A percentile compares a stretch with the other conserved stretches of the same genome.
These are phyloP conservation scores for Drosera capensis DNA, from an alignment of 148 eudicot genomes.

Conservation along the genomic window DNA sequence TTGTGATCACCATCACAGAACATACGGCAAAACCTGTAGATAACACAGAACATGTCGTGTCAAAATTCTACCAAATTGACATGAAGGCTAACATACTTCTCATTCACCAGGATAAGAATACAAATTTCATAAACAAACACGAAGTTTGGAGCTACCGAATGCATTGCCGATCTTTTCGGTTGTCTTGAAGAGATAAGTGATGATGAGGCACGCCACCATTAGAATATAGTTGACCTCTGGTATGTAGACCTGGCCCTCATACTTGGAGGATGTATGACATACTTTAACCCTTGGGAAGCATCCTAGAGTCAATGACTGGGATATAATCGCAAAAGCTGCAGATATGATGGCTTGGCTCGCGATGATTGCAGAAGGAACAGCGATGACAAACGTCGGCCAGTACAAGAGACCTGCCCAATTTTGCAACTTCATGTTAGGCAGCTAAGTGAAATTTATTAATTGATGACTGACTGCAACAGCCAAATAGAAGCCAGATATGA, in stretches of 20 bases:
- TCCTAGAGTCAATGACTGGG: constrained; percentile 48
- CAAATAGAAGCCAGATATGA: constrained; percentile 17
- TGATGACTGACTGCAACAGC: neutral
- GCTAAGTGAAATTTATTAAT: neutral
- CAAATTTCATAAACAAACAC: too few relatives aligned
- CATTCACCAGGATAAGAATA: too few relatives aligned
- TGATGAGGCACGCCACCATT: constrained; percentile 47
- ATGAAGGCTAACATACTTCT: neutral
- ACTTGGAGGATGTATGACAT: constrained; percentile 53
- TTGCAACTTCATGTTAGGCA: neutral
- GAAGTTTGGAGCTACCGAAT: constrained; percentile 39
- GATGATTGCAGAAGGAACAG: constrained; percentile 57
- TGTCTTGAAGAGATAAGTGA: constrained; percentile 41
- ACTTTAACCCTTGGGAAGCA: constrained; percentile 68
- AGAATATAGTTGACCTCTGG: constrained; percentile 64
- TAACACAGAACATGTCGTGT: neutral
- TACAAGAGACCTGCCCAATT: constrained; percentile 30
- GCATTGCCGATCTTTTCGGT: constrained; percentile 63
- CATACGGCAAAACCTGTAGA: constrained; percentile 37
- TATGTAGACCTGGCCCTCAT: constrained; percentile 71
- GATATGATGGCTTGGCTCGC: constrained; percentile 83
- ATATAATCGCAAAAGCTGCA: constrained; percentile 49
- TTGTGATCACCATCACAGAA: constrained; percentile 33
- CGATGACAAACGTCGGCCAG: constrained; percentile 67
- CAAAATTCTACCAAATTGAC: neutral